A percentile compares a stretch with the other conserved stretches of the same genome.
phyloP scores from a whole-genome alignment of 108 stramenopile species.

The Chaetoceros muelleri region DNA sequence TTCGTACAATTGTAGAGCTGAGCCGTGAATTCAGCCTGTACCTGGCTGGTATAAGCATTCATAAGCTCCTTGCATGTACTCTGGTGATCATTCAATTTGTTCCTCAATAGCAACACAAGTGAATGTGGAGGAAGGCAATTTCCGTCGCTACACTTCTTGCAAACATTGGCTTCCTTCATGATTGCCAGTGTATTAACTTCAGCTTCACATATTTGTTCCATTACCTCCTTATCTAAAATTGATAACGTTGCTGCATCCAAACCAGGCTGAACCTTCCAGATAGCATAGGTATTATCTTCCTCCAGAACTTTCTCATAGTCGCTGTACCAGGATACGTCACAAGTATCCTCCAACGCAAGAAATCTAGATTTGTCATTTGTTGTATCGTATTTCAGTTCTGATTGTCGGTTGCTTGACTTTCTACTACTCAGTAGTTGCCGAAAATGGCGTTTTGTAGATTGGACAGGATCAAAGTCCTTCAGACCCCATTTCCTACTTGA shows the following conservation, averaged over 20 bases:
- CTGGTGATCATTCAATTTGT: slow-evolving; percentile 13
- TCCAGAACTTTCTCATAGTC: background rate
- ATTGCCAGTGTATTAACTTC: background rate
- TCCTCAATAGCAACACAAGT: slow-evolving; percentile 25
- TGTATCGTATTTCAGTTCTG: background rate
- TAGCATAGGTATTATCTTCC: background rate
- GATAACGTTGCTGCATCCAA: background rate
- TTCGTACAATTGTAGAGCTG: slow-evolving; percentile 16
- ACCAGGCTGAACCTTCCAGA: background rate
- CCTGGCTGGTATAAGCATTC: slow-evolving; percentile 9
- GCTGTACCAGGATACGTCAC: background rate
- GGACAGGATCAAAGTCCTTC: background rate
- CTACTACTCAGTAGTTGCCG: background rate
- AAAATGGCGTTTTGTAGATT: background rate
- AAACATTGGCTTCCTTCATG: background rate
- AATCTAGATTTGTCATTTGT: background rate
- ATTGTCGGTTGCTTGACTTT: background rate
- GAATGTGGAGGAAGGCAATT: slow-evolving; percentile 32
- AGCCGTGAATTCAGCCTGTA: slow-evolving; percentile 9
- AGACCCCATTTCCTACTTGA: background rate
- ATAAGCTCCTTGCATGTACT: slow-evolving; percentile 24
- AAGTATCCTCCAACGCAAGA: background rate
- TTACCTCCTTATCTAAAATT: background rate
- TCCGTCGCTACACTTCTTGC: background rate
- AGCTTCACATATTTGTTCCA: background rate